Conservation (phyloP, 2,329 filamentous ascomycete species). For the Cladophialophora chaetospira region DNA sequence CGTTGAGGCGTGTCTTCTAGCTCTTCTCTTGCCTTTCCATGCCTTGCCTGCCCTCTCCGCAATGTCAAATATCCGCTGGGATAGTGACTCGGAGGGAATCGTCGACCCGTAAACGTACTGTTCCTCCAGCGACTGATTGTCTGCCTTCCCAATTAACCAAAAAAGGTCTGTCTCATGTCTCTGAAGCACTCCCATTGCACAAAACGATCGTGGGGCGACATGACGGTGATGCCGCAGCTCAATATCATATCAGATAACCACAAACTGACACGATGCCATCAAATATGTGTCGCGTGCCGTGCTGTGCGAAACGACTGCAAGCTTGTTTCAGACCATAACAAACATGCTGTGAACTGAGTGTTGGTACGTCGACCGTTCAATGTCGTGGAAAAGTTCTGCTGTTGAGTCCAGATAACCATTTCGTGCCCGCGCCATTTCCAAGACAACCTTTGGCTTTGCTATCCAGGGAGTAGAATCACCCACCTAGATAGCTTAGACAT, state of each 20-base stretch:
- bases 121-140: not conserved
- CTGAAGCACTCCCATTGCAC: not conserved
- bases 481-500: slow-evolving; percentile 48
- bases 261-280: slow-evolving; percentile 1
- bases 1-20: too few relatives aligned
- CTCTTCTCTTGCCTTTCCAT: not conserved
- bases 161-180: not conserved
- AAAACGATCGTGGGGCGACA: slow-evolving; percentile 2
- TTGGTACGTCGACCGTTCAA: not conserved
- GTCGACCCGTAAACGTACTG: too few relatives aligned
- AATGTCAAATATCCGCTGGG: not conserved
- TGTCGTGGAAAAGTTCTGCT: not conserved
- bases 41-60: not conserved
- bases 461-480: slow-evolving; percentile 20
- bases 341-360: slow-evolving; percentile 5
- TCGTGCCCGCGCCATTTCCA: not conserved
- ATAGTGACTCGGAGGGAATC: too few relatives aligned
- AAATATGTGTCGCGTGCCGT: not conserved
- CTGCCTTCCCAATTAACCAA: not conserved
- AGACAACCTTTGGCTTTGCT: slow-evolving; percentile 6
- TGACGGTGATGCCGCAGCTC: slow-evolving; percentile 6
- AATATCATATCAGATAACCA: slow-evolving; percentile 14
- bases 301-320: not conserved
- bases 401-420: not conserved
- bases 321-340: not conserved